Evolutionary conservation across 305 asterid species (phyloP), one percentile per base, ranked within the genome.

Genomic region (Solanum chacoense): DNA sequence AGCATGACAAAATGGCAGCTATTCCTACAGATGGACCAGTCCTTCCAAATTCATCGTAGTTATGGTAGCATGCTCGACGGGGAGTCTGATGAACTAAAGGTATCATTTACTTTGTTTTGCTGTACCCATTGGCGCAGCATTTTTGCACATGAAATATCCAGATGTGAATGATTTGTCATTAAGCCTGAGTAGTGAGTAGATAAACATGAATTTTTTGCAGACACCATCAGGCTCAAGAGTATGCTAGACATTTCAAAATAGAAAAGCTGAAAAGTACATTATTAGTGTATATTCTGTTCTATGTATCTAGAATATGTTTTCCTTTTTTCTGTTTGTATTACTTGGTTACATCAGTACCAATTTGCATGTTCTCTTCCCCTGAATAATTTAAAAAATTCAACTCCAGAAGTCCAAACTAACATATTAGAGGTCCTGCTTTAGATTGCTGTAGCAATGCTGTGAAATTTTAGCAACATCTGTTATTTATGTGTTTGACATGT

Each of bases 21-120:
- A 72, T 97, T 93, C 93, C 94, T 95, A 85, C 99, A 97, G 96
- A 95, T 97, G 88, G 99, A 97, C 90, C 99, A 97, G 89, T 97
- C 99, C n/a, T 97, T 97, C 93, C 99, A 97, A 91, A 89, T 97
- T 91, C 99, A 97, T 90, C 93, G 96, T 90, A 96, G 77, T 91
- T 97, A 97, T 87, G 99, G 99, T 80, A 97, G 99, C 94, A 97
- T 97, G 99, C 94, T 95, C 24, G 99, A 97, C 87, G 99, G 99
- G 35, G 99, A 96, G 92, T 98, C 98, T 90, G 99, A 97, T 94
- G 97, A 95, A 93, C 98, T 97, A 69, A 97, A 97, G 99, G 99
- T 96, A 92, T 36, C 81, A 22, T 63, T 90, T 85, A 73, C 37
- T 87, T 55, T 71, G 76, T 55, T 84, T 87, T 35, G 42, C 79